phyloP scores from a whole-genome alignment of 2,329 filamentous ascomycete species.

The Neobulgaria alba region DNA sequence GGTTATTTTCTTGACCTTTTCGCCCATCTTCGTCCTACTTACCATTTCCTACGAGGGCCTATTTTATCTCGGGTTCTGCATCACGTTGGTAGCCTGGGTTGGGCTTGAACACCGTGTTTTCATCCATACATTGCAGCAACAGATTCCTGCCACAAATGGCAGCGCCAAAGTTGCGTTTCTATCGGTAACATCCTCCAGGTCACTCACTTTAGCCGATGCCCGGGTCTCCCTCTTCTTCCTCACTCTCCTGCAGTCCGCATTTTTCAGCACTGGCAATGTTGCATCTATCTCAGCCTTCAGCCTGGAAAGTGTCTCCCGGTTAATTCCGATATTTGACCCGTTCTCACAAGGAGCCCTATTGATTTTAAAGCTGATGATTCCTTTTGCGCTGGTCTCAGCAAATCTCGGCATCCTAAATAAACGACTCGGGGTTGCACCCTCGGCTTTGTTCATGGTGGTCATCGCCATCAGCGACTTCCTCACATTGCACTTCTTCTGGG shows the following conservation, averaged over 20 bases:
- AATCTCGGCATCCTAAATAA: slow-evolving; percentile 91
- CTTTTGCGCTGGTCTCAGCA: slow-evolving; percentile 85
- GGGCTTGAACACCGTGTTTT: slow-evolving; percentile 78
- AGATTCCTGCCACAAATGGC: slow-evolving; percentile 14
- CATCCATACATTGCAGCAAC: slow-evolving; percentile 30
- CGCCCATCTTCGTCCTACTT: slow-evolving; percentile 88
- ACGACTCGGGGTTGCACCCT: slow-evolving; percentile 73
- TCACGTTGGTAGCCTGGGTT: slow-evolving; percentile 80
- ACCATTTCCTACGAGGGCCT: slow-evolving; percentile 96
- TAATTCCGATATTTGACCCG: slow-evolving; percentile 88
- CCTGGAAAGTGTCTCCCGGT: slow-evolving; percentile 76
- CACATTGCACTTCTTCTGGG: slow-evolving; percentile 95
- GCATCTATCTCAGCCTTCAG: slow-evolving; percentile 91
- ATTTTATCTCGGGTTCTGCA: slow-evolving; percentile 86
- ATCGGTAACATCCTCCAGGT: slow-evolving; percentile 37
- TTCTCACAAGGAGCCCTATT: slow-evolving; percentile 85
- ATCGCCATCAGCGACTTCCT: slow-evolving; percentile 87
- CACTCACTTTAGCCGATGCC: slow-evolving; percentile 72
- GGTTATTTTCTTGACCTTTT: slow-evolving; percentile 85
- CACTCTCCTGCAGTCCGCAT: slow-evolving; percentile 86
- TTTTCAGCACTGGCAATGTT: slow-evolving; percentile 95
- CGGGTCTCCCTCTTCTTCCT: slow-evolving; percentile 93
- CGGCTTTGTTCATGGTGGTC: slow-evolving; percentile 86
- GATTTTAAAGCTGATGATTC: slow-evolving; percentile 82
- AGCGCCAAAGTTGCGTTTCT: slow-evolving; percentile 14